A percentile compares a stretch with the other conserved stretches of the same genome.
Evolutionary conservation across 345 rosid genomes (phyloP).

Genomic region (Brassica nigra): DNA sequence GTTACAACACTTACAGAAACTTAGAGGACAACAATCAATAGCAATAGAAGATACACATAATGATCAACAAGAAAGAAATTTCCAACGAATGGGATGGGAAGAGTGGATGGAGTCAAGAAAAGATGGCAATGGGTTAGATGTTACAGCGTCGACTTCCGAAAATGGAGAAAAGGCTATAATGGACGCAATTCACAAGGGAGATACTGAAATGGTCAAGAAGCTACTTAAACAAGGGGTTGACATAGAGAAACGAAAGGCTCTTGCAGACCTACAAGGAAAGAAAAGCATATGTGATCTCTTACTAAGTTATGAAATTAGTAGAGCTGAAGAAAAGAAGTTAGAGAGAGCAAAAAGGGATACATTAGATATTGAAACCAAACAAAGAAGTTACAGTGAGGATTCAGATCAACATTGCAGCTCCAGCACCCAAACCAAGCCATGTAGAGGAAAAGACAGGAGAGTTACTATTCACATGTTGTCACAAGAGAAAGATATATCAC

Average conservation of each 20-base stretch:
- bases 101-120: conserved; percentile 39
- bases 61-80: conserved; percentile 44
- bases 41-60: conserved; percentile 38
- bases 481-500: conserved; percentile 42
- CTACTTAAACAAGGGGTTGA: conserved; percentile 54
- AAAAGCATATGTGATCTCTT: conserved; percentile 55
- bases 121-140: conserved; percentile 22
- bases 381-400: too few relatives aligned
- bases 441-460: conserved; percentile 54
- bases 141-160: conserved; percentile 38
- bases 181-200: conserved; percentile 54
- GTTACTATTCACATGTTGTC: conserved; percentile 73
- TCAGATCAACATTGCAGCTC: conserved; percentile 40
- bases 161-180: conserved; percentile 52
- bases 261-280: conserved; percentile 55
- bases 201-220: conserved; percentile 60
- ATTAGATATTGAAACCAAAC: too few relatives aligned
- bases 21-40: conserved; percentile 49
- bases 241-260: conserved; percentile 52
- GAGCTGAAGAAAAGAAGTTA: too few relatives aligned
- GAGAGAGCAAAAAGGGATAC: too few relatives aligned
- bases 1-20: conserved; percentile 50
- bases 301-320: conserved; percentile 2
- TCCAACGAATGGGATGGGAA: conserved; percentile 32
- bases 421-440: conserved; percentile 30